Percentiles rank a stretch among this genome's conserved stretches.
These are phyloP conservation scores for Phytopythium cucurbitacearum DNA, from an alignment of 352 stramenopile species.

Conservation along the genomic window DNA sequence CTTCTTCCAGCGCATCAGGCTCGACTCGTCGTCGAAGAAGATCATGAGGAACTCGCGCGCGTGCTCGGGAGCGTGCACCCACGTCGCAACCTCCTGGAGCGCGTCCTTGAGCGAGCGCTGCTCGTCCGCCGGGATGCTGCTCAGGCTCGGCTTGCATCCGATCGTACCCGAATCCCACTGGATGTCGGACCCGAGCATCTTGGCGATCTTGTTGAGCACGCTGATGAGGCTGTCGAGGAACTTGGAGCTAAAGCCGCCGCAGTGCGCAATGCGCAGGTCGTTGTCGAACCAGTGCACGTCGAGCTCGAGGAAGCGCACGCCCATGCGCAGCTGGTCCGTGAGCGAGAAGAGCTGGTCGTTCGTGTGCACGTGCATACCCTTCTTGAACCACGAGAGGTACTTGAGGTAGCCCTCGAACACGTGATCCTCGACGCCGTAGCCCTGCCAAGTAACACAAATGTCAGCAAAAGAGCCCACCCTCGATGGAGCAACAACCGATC, in stretches of 20 bases:
- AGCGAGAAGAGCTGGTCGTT: conserved; percentile 66
- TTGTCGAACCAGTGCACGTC: conserved; percentile 70
- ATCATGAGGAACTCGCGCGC: conserved; percentile 72
- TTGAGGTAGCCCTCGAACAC: conserved; percentile 55
- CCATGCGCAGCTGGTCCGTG: conserved; percentile 65
- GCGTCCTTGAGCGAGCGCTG: conserved; percentile 42
- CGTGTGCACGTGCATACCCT: conserved; percentile 47
- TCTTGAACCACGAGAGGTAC: conserved; percentile 58
- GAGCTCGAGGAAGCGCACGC: conserved; percentile 61
- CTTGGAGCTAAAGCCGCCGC: conserved; percentile 49
- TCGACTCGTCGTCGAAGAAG: conserved; percentile 80
- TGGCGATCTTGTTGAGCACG: conserved; percentile 58
- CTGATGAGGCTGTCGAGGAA: conserved; percentile 61
- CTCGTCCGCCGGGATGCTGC: conserved; percentile 55
- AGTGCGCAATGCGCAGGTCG: conserved; percentile 64
- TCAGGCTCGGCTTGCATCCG: conserved; percentile 64
- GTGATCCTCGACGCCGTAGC: conserved; percentile 63
- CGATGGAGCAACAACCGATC: not conserved
- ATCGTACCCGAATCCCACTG: conserved; percentile 70
- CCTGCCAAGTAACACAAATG: conserved; percentile 15
- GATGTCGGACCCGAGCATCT: conserved; percentile 49
- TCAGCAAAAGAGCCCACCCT: not conserved
- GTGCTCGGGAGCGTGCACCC: conserved; percentile 53
- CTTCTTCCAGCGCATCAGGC: conserved; percentile 81
- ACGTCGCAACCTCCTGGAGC: conserved; percentile 46